Percentiles rank a stretch among this genome's conserved stretches.
These are phyloP conservation scores for Teunomyces funiuensis DNA, from an alignment of 805 yeast genomes.

Conservation along the genomic window DNA sequence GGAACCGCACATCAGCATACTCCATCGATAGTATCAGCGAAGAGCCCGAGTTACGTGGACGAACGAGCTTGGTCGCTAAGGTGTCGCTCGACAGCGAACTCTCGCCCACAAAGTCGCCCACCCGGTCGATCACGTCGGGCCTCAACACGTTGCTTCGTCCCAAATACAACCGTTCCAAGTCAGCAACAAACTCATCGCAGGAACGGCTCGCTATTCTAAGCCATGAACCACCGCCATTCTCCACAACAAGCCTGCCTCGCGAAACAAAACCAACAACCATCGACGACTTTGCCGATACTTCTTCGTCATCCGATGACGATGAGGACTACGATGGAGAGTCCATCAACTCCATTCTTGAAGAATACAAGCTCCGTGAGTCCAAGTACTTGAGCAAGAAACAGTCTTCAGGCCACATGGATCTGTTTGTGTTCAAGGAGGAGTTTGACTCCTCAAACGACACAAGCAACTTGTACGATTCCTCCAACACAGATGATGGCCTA, in stretches of 20 bases:
- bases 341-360: constrained; percentile 31
- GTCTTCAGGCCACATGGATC: constrained; percentile 8
- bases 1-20: constrained; percentile 21
- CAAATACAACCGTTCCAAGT: constrained; percentile 19
- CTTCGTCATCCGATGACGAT: constrained; percentile 16
- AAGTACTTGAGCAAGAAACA: constrained; percentile 11
- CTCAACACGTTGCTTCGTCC: constrained; percentile 18
- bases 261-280: constrained; percentile 20
- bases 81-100: constrained; percentile 10
- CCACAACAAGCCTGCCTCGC: neutral
- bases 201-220: neutral
- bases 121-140: constrained; percentile 5
- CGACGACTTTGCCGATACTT: constrained; percentile 43
- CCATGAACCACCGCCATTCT: constrained; percentile 1
- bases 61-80: neutral
- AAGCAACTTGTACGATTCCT: constrained; percentile 4
- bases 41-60: constrained; percentile 16
- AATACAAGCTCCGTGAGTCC: constrained; percentile 18
- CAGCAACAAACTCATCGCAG: constrained; percentile 13
- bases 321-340: constrained; percentile 25
- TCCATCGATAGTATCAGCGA: constrained; percentile 25
- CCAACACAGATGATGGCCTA: constrained; percentile 1
- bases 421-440: constrained; percentile 28
- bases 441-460: constrained; percentile 18
- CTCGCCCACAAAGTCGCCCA: constrained; percentile 6